Conservation (phyloP, 768 basidiomycete genomes). For the Cyathus striatus region DNA sequence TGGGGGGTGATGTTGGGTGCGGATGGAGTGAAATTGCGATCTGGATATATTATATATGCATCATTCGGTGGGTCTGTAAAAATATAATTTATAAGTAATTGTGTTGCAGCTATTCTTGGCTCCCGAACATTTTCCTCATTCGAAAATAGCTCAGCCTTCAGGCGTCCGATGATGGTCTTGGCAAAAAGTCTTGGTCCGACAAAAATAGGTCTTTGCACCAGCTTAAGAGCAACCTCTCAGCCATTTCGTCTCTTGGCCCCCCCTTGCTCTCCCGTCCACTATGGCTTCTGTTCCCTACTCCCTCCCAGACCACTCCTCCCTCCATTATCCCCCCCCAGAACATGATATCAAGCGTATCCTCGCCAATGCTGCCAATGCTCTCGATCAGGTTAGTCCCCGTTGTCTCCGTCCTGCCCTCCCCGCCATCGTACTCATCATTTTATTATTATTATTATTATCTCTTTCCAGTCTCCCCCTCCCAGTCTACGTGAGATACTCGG, state of each 20-base stretch:
- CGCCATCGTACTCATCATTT: constrained; percentile 12
- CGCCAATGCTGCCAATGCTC: constrained; percentile 29
- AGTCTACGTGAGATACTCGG: constrained; percentile 80
- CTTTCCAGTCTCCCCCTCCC: constrained; percentile 72
- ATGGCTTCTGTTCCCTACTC: constrained; percentile 31
- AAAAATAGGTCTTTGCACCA: constrained; percentile 40
- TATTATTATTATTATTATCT: too few relatives aligned
- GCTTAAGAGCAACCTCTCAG: constrained; percentile 40
- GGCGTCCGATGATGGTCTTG: constrained; percentile 27
- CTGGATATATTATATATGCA: too few relatives aligned
- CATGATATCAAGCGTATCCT: constrained; percentile 28
- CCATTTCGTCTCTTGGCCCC: constrained; percentile 34
- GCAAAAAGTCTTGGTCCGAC: constrained; percentile 41
- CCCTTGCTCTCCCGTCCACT: constrained; percentile 21
- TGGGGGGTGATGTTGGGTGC: too few relatives aligned
- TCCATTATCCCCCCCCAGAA: constrained; percentile 18
- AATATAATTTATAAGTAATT: too few relatives aligned
- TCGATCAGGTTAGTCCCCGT: constrained; percentile 39
- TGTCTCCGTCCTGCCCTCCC: constrained; percentile 3
- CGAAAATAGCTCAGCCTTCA: constrained; percentile 34
- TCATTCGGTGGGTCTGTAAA: too few relatives aligned
- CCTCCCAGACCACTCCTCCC: constrained; percentile 19
- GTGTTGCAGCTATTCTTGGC: constrained; percentile 26
- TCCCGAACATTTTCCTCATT: constrained; percentile 25
- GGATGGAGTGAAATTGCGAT: too few relatives aligned